Conservation (phyloP, 2,329 filamentous ascomycete genomes). For the Aspergillus pseudoviridinutans region DNA sequence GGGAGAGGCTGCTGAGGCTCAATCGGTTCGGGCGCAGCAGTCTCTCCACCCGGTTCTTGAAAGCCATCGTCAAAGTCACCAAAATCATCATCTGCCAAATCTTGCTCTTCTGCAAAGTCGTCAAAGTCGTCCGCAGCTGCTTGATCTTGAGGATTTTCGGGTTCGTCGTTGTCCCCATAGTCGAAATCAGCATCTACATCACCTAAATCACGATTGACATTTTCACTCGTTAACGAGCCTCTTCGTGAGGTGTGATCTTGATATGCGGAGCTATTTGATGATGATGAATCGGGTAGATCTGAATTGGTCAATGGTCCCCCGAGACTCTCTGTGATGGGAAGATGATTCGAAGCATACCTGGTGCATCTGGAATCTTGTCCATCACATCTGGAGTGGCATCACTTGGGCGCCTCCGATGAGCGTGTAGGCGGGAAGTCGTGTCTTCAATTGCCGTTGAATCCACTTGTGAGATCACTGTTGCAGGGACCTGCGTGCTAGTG, state of each 20-base stretch:
- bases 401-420: conserved; percentile 38
- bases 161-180: conserved; percentile 52
- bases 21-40: conserved; percentile 20
- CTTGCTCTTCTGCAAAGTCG: conserved; percentile 50
- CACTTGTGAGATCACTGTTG: conserved; percentile 43
- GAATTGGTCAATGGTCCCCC: conserved; percentile 59
- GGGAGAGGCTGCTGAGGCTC: conserved; percentile 26
- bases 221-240: conserved; percentile 31
- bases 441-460: conserved; percentile 37
- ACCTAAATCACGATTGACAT: conserved; percentile 44
- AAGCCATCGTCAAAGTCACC: conserved; percentile 67
- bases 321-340: conserved; percentile 29
- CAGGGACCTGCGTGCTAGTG: conserved; percentile 32
- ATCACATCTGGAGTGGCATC: conserved; percentile 43
- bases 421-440: conserved; percentile 30
- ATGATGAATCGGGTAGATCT: conserved; percentile 52
- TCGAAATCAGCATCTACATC: conserved; percentile 41
- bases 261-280: conserved; percentile 46
- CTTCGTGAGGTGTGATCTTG: conserved; percentile 40
- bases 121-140: conserved; percentile 61
- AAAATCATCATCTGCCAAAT: conserved; percentile 53
- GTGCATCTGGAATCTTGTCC: conserved; percentile 42
- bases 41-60: conserved; percentile 44
- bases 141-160: conserved; percentile 61
- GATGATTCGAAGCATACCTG: conserved; percentile 53